These are phyloP conservation scores for Dictyophora rubrovolvata DNA, from an alignment of 768 basidiomycete genomes.

Conservation along the genomic window DNA sequence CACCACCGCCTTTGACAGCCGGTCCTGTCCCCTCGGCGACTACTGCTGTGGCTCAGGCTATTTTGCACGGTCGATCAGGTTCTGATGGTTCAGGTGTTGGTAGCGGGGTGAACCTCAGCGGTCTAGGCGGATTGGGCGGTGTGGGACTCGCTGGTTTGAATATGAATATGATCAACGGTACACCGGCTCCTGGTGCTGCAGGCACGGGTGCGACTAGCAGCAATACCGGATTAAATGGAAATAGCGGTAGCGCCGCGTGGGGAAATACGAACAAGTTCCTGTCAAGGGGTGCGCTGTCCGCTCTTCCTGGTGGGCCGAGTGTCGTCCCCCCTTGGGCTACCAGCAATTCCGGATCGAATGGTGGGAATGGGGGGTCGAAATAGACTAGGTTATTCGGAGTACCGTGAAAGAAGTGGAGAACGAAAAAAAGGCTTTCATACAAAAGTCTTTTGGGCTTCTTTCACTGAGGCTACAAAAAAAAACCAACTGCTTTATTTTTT, in stretches of 20 bases:
- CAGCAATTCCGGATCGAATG: neutral
- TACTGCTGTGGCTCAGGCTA: neutral
- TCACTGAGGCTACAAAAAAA: too few species aligned
- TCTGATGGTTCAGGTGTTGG: neutral
- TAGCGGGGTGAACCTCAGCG: neutral
- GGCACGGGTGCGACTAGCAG: too few species aligned
- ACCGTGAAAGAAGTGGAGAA: too few species aligned
- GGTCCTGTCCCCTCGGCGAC: neutral
- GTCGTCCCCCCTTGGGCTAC: neutral
- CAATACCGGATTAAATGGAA: neutral
- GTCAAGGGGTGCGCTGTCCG: neutral
- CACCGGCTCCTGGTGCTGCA: too few species aligned
- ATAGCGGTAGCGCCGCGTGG: neutral
- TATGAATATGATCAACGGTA: neutral
- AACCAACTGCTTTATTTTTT: too few species aligned
- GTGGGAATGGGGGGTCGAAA: neutral
- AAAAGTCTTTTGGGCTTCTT: too few species aligned
- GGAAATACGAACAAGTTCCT: neutral
- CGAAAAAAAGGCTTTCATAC: too few species aligned
- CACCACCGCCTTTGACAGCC: neutral
- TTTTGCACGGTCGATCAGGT: neutral
- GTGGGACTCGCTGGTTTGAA: neutral
- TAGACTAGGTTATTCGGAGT: neutral
- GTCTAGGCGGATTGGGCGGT: neutral
- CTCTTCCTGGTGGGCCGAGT: neutral